Base-by-base conservation (phyloP, 352 stramenopile genomes). In the Phytophthora pisi region DNA sequence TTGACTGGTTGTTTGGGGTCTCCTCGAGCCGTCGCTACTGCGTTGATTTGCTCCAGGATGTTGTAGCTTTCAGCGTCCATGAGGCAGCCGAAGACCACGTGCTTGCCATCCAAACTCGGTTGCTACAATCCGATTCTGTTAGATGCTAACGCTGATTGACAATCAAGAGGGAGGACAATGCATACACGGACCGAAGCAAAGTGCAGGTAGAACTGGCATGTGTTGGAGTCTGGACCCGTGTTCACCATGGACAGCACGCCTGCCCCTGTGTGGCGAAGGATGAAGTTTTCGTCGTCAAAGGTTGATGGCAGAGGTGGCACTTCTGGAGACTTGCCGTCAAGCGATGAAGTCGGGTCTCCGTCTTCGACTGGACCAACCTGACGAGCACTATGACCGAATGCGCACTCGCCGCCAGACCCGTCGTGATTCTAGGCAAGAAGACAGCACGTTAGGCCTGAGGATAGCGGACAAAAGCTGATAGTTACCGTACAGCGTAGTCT, bases 241-340 rank as follows among this genome's bases (percentile, higher is more conserved):
- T 99, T 99, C 16, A 89, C 96, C 95, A 99, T 99, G 40, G 88
- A 97, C 13, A 99, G 72, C 15, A 97, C 86, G 18, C 95, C 96
- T 0, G 86, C 68, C 4, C 87, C 80, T 28, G 78, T 83, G 79
- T 99, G 97, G 26, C 66, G 70, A 8, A 98, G 79, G 54, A 91
- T 81, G 66, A 99, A 99, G 72, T 98, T 98, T 72, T 98, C 91
- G 76, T 99, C 96, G 3, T 76, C 66, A 78, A 99, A 99, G 5
- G 56, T 64, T 34, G 57, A 67, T 18, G 61, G 49, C 38, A 18
- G 18, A 36, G 28, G 6, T 18, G 63, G 75, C 15, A 52, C 49
- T 20, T 59, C 84, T 55, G 13, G 4, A 23, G 36, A 3, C 23
- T 57, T 58, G 8, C n/a, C 43, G 43, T 36, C 36, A 31, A 15